Evolutionary conservation across 2,329 filamentous ascomycete species (phyloP), one percentile per base, ranked within the genome.

Genomic region (Ophiostoma tasmaniense): DNA sequence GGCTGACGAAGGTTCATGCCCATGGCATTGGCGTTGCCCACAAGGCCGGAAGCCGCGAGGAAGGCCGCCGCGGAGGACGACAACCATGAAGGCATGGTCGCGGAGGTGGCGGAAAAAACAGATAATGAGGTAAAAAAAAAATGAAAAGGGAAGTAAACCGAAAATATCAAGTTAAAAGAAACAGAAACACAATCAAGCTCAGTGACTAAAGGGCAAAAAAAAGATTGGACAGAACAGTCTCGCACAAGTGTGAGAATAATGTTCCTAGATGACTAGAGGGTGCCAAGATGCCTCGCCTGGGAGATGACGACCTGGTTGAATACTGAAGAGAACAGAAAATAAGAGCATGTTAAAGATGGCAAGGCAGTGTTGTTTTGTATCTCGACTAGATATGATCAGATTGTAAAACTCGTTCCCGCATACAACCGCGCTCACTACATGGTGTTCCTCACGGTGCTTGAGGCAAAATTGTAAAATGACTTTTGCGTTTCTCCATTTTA

Each of bases 41-140:
- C 22, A n/a, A 68, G 62, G 11, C 67, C 62, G 1, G 62, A 68
- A n/a, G 62, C 64, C 30, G 45, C 42, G 13, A 68, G 61, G 30
- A 65, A 13, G 33, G 62, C 42, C 17, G 42, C 45, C 30, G 62
- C 67, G n/a, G 45, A 13, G 5, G 67, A 65, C 30, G 67, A 55
- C 20, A 68, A 4, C 67, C 67, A 68, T 7, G 61, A 39, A 20
- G 61, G 61, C 42, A 68, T 25, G 61, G 52, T 22, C 20, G 45
- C 17, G 17, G n/a, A 50, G 45, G 45, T 13, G 20, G 17, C 7
- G 45, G 22, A n/a, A n/a, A 50, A 50, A n/a, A 14, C 17, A 20
- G 42, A 22, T 50, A 50, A 50, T 6, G 4, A 8, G n/a, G 14
- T n/a, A 20, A 50, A 50, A 13, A 20, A 45, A 17, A 5, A n/a